Conservation (phyloP, 2,329 filamentous ascomycete genomes). For the Sporothrix brunneoviolacea region DNA sequence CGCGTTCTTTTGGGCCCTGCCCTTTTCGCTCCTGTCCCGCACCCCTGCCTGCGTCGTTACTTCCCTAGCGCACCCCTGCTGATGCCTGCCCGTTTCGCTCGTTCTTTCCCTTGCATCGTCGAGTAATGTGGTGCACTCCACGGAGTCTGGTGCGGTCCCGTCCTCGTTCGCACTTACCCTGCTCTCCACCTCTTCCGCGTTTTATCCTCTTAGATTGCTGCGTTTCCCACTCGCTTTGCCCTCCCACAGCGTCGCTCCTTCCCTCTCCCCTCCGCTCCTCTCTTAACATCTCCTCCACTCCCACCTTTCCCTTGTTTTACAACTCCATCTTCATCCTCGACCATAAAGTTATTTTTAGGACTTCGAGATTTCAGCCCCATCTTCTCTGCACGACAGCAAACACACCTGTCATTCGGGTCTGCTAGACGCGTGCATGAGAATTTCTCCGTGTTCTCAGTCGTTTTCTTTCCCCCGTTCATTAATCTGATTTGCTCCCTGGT, state of each 20-base stretch:
- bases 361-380: constrained; percentile 16
- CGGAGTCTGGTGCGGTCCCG: no score
- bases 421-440: constrained; percentile 8
- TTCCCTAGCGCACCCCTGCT: no score
- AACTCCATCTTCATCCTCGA: constrained; percentile 10
- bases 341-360: constrained; percentile 19
- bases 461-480: background rate
- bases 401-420: constrained; percentile 2
- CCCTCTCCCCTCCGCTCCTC: background rate
- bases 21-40: no score
- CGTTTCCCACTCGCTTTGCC: background rate
- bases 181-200: constrained; percentile 1
- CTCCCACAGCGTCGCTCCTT: background rate
- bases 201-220: constrained; percentile 10
- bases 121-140: no score
- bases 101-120: no score
- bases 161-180: background rate
- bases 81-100: no score
- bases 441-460: background rate
- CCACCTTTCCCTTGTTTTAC: constrained; percentile 6
- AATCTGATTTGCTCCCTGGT: constrained; percentile 1
- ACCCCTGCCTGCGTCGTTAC: no score
- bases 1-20: no score
- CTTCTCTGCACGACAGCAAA: constrained; percentile 14
- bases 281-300: constrained; percentile 10